Percentiles rank a stretch among this genome's conserved stretches.
These are phyloP conservation scores for Pleurotus pulmonarius DNA, from an alignment of 768 basidiomycete species.

Conservation along the genomic window DNA sequence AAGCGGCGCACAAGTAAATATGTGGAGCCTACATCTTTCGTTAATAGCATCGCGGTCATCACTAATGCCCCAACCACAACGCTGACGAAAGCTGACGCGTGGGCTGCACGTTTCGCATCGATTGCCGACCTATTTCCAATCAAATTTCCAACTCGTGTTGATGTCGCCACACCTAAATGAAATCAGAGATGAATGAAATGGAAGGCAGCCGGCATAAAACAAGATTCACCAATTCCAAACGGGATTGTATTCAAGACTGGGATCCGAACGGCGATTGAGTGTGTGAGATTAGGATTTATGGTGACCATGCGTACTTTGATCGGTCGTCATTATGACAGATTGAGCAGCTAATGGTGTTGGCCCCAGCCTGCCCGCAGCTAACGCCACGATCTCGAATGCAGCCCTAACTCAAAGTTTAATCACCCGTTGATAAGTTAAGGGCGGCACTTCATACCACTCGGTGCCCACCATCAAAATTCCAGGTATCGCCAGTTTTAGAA, in stretches of 20 bases:
- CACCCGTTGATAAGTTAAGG: neutral
- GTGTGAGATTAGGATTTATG: too few species aligned
- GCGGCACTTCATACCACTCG: conserved; percentile 53
- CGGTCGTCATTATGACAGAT: conserved; percentile 56
- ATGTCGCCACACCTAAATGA: conserved; percentile 49
- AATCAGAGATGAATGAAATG: neutral
- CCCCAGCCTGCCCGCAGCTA: conserved; percentile 72
- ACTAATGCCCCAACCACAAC: conserved; percentile 54
- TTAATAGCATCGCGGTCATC: conserved; percentile 54
- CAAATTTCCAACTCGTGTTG: conserved; percentile 69
- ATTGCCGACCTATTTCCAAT: conserved; percentile 54
- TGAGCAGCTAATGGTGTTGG: conserved; percentile 68
- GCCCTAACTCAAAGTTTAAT: conserved; percentile 41
- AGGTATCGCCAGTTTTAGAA: conserved; percentile 68
- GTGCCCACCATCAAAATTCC: conserved; percentile 79
- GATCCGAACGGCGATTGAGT: neutral
- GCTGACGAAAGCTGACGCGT: conserved; percentile 62
- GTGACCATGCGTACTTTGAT: conserved; percentile 49
- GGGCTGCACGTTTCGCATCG: conserved; percentile 55
- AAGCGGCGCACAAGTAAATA: neutral
- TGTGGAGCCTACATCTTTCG: conserved; percentile 42
- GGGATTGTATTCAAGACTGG: conserved; percentile 70
- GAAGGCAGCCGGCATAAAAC: neutral
- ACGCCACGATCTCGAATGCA: conserved; percentile 78
- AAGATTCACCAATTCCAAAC: conserved; percentile 55